Percentiles rank a stretch among this genome's conserved stretches.
phyloP scores from a whole-genome alignment of 495 filamentous ascomycete genomes.

The Hyaloscypha finlandica region DNA sequence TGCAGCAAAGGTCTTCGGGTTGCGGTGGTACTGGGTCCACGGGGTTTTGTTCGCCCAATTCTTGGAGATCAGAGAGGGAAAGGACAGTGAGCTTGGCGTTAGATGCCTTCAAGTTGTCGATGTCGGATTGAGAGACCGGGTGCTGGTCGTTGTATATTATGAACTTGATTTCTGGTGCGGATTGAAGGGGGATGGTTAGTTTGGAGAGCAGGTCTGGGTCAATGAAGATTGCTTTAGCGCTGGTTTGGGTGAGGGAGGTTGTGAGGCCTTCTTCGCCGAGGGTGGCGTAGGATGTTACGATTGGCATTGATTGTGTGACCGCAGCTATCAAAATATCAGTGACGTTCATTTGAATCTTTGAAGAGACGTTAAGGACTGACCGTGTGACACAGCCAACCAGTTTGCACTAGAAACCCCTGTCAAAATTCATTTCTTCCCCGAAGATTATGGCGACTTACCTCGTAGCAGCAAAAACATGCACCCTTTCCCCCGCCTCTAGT shows the following conservation, averaged over 20 bases:
- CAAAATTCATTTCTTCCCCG: not conserved
- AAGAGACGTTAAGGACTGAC: conserved; percentile 13
- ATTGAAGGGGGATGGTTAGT: conserved; percentile 76
- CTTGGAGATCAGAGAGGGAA: conserved; percentile 78
- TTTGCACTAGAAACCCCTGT: conserved; percentile 52
- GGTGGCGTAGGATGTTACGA: conserved; percentile 96
- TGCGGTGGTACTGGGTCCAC: conserved; percentile 75
- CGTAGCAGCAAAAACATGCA: conserved; percentile 67
- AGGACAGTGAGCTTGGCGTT: conserved; percentile 69
- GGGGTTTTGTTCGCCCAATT: conserved; percentile 77
- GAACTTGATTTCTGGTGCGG: conserved; percentile 70
- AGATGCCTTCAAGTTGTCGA: conserved; percentile 74
- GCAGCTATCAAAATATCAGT: conserved; percentile 40
- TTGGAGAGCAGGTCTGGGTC: conserved; percentile 80
- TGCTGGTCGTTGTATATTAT: conserved; percentile 81
- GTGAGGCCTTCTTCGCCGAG: conserved; percentile 88
- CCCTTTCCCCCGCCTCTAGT: conserved; percentile 45
- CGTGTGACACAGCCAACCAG: conserved; percentile 74
- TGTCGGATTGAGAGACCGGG: conserved; percentile 69
- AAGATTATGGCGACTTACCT: conserved; percentile 34
- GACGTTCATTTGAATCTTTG: not conserved
- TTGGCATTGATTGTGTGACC: conserved; percentile 84
- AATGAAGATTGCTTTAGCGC: conserved; percentile 83
- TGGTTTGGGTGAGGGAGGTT: conserved; percentile 86
- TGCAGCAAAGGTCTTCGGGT: conserved; percentile 88